Conservation (phyloP, 2,329 filamentous ascomycete species). For the Colletotrichum ledebouriae region DNA sequence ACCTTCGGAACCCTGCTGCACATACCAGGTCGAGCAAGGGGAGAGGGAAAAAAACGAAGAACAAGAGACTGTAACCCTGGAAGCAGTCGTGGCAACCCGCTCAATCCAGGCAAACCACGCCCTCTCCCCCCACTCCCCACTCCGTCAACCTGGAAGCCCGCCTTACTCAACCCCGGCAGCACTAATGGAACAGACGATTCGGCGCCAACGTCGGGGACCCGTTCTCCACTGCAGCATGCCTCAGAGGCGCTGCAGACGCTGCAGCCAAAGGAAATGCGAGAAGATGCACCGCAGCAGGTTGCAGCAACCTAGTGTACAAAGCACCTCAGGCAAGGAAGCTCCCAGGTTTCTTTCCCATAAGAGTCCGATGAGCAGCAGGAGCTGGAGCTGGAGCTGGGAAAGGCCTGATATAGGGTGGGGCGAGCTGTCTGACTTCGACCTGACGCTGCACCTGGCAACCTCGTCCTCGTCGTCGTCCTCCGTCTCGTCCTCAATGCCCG, state of each 20-base stretch:
- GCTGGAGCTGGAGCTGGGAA: no score
- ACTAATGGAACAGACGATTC: constrained; percentile 37
- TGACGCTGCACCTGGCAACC: constrained; percentile 13
- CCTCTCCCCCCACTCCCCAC: constrained; percentile 9
- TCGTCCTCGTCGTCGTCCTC: constrained; percentile 25
- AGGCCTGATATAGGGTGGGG: not conserved
- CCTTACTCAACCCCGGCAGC: constrained; percentile 19
- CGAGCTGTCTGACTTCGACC: constrained; percentile 32
- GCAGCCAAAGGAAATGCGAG: constrained; percentile 11
- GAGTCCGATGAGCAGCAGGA: no score
- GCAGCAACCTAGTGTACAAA: constrained; percentile 1
- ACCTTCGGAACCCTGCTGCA: no score
- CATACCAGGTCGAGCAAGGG: not conserved
- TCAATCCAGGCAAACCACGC: constrained; percentile 11
- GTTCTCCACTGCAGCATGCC: constrained; percentile 25
- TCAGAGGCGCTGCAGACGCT: constrained; percentile 36
- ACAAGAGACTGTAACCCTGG: constrained; percentile 10
- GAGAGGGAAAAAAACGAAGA: not conserved
- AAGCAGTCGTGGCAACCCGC: constrained; percentile 8
- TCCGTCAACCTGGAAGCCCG: constrained; percentile 20
- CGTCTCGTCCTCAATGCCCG: constrained; percentile 31
- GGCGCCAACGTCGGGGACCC: constrained; percentile 34
- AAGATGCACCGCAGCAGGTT: not conserved
- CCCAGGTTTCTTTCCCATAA: constrained; percentile 8
- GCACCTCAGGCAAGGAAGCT: constrained; percentile 17